Percentiles rank a stretch among this genome's conserved stretches.
Conservation (phyloP, 2,329 filamentous ascomycete genomes). For the Dichotomopilus funicola region DNA sequence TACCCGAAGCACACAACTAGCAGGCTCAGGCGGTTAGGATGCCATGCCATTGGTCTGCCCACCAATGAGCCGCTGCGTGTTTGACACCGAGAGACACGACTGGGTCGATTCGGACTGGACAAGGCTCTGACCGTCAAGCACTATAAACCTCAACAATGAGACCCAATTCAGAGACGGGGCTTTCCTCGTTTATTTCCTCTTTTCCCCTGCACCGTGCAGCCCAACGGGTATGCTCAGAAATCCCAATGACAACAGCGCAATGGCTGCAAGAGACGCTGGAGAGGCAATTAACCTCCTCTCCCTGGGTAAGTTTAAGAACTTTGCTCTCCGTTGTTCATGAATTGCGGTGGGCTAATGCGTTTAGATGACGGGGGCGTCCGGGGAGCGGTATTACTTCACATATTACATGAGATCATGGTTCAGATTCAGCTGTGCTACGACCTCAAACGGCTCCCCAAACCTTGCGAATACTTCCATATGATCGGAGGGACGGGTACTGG, state of each 20-base stretch:
- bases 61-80: too few relatives aligned
- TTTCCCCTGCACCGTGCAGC: background rate
- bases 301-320: slow-evolving; percentile 12
- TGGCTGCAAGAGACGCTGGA: background rate
- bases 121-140: background rate
- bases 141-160: background rate
- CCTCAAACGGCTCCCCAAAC: slow-evolving; percentile 24
- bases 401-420: slow-evolving; percentile 30
- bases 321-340: too few relatives aligned
- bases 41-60: background rate
- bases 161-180: too few relatives aligned
- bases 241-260: background rate
- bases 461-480: slow-evolving; percentile 34
- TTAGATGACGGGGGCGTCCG: slow-evolving; percentile 32
- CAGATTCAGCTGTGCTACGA: slow-evolving; percentile 20
- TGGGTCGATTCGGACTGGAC: too few relatives aligned
- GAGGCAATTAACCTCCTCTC: slow-evolving; percentile 18
- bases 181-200: background rate
- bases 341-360: background rate
- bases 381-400: slow-evolving; percentile 30
- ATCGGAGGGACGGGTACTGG: slow-evolving; percentile 35
- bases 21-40: background rate
- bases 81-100: too few relatives aligned
- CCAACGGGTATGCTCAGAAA: background rate
- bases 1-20: background rate